These are phyloP conservation scores for Vitis vinifera DNA, from an alignment of 164 flowering plant species.

Conservation along the genomic window ASM3070453v1 NC_081811.1:2519001-2519500, in stretches of 20 bases:
- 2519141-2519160: conserved; percentile 79
- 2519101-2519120: conserved; percentile 55
- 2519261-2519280: conserved; percentile 2
- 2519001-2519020: neutral
- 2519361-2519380: conserved; percentile 63
- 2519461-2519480: neutral
- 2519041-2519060: conserved; percentile 72
- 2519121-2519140: conserved; percentile 57
- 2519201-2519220: conserved; percentile 11
- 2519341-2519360: conserved; percentile 49
- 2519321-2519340: conserved; percentile 45
- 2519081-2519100: conserved; percentile 71
- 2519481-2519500: neutral
- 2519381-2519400: conserved; percentile 68
- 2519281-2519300: neutral
- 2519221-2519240: neutral
- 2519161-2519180: conserved; percentile 71
- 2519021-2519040: conserved; percentile 53
- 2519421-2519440: conserved; percentile 70
- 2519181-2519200: conserved; percentile 83
- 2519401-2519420: conserved; percentile 71
- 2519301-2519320: conserved; percentile 48
- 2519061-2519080: conserved; percentile 74
- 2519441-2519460: conserved; percentile 16
- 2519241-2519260: too few species aligned